Conservation (phyloP, 2,329 filamentous ascomycete species). For the Thielaviopsis cerberus region DNA sequence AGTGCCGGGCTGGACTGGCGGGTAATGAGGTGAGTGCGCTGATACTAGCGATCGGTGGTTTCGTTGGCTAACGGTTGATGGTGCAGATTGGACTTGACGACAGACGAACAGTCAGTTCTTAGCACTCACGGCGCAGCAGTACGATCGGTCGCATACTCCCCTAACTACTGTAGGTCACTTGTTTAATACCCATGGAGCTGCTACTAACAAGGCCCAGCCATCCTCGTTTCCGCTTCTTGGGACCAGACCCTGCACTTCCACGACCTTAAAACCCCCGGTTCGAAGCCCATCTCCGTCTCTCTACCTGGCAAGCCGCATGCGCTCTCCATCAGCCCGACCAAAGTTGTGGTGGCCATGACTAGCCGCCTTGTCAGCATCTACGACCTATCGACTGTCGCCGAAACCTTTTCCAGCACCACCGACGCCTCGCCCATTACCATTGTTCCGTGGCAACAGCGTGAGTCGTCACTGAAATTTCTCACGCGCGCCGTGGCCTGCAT, state of each 20-base stretch:
- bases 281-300: conserved; percentile 41
- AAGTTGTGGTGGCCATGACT: conserved; percentile 89
- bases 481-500: conserved; percentile 86
- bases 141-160: conserved; percentile 67
- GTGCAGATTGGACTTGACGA: conserved; percentile 45
- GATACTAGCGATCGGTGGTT: neutral
- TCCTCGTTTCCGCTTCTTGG: conserved; percentile 85
- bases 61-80: neutral
- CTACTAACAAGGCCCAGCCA: conserved; percentile 23
- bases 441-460: conserved; percentile 79
- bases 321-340: conserved; percentile 55
- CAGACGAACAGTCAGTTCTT: conserved; percentile 53
- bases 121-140: conserved; percentile 66
- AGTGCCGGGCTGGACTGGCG: conserved; percentile 73
- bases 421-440: conserved; percentile 28
- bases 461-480: conserved; percentile 90
- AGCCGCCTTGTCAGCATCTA: conserved; percentile 88
- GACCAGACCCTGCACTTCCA: conserved; percentile 80
- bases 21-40: conserved; percentile 49
- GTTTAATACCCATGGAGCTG: neutral
- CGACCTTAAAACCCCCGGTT: conserved; percentile 31
- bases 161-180: conserved; percentile 40
- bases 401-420: conserved; percentile 34
- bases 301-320: conserved; percentile 82
- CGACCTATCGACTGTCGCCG: conserved; percentile 52